A percentile compares a stretch with the other conserved stretches of the same genome.
These are phyloP conservation scores for Vaccinium myrtillus DNA, from an alignment of 148 eudicot species.

Conservation along the genomic window DNA sequence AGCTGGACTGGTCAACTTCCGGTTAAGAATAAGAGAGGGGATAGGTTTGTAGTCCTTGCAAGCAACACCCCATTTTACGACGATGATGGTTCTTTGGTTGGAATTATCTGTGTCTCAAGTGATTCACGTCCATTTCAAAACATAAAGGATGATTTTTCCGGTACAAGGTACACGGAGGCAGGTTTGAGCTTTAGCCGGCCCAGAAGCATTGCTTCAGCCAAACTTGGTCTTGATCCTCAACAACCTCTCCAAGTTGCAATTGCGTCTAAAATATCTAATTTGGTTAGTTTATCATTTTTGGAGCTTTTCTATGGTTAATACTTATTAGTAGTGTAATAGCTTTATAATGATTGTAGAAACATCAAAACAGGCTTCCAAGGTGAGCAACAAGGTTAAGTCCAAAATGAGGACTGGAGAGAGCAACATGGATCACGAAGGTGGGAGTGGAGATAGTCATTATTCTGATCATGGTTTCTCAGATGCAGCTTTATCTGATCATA, in stretches of 20 bases:
- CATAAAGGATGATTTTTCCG: conserved; percentile 27
- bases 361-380: conserved; percentile 72
- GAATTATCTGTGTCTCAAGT: conserved; percentile 67
- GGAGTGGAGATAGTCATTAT: conserved; percentile 66
- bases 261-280: conserved; percentile 77
- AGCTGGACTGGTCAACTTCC: conserved; percentile 92
- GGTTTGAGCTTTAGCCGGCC: conserved; percentile 38
- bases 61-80: conserved; percentile 84
- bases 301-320: conserved; percentile 12
- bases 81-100: conserved; percentile 70
- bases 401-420: conserved; percentile 70
- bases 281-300: conserved; percentile 51
- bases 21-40: conserved; percentile 58
- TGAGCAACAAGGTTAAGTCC: conserved; percentile 88
- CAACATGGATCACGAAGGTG: conserved; percentile 53
- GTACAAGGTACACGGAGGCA: conserved; percentile 31
- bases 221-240: conserved; percentile 89
- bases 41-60: conserved; percentile 43
- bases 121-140: conserved; percentile 59
- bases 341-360: conserved; percentile 33
- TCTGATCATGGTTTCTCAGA: conserved; percentile 62
- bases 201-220: conserved; percentile 47
- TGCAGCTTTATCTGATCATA: conserved; percentile 46
- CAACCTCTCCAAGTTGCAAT: conserved; percentile 88
- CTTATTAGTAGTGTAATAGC: background rate